Base-by-base conservation (phyloP, 768 basidiomycete genomes). In the Boletus pseudo-olivaceus region DNA sequence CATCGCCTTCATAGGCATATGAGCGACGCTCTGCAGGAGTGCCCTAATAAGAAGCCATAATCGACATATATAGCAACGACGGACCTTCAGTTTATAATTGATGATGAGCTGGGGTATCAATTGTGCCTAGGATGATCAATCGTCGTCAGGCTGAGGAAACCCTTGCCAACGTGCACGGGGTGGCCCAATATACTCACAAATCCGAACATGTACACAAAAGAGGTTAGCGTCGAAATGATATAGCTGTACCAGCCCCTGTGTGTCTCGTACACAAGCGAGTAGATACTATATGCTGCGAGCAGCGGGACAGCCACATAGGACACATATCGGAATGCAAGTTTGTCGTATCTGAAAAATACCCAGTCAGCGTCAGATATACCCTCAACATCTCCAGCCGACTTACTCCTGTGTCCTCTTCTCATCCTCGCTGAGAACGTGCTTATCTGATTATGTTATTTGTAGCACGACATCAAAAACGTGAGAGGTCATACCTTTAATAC, bases 1-100 rank as follows among this genome's bases (percentile, higher is more conserved):
- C 91, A 98, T 93, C 4, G 95, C 90, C 70, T 95, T 97, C 88
- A 97, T 95, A 19, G 95, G 95, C 88, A 98, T 93, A 69, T 98
- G 96, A 42, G 96, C 89, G 34, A 97, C 94, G 69, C 88, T 93
- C 88, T 94, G 74, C 27, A 50, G 14, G 43, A 38, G 33, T 51
- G 19, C 29, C 20, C 43, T 27, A 44, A 59, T 61, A 38, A 56
- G 51, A 32, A 34, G 23, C 17, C 19, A 53, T 49, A 47, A 34
- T 27, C 20, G 23, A 54, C n/a, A 39, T 55, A 55, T 49, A 54
- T 54, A 46, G 62, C 20, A 50, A 60, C 52, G 48, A 66, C 73
- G 56, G 60, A 88, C 87, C 88, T 94, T 94, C 55, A 98, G 81
- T 72, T 96, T 96, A 75, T 95, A 97, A 75, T 97, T 97, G 77